These are phyloP conservation scores for Themeda triandra DNA, from an alignment of 176 grass and related monocot genomes.

Conservation along the genomic window DNA sequence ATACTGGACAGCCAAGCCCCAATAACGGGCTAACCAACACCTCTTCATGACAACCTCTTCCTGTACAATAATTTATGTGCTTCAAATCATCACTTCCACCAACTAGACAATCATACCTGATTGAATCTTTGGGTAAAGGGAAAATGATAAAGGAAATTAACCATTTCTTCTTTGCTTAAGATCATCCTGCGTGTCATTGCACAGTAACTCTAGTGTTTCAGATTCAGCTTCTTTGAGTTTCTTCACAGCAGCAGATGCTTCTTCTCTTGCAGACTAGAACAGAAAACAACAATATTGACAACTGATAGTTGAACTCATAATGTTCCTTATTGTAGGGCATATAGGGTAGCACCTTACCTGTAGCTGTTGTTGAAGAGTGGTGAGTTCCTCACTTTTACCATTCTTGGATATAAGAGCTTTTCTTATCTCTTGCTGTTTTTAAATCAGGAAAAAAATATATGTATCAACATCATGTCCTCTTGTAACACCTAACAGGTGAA, in stretches of 20 bases:
- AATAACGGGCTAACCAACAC: slow-evolving; percentile 96
- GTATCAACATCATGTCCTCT: slow-evolving; percentile 7
- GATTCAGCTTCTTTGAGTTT: slow-evolving; percentile 75
- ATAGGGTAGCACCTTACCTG: slow-evolving; percentile 49
- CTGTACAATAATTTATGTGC: slow-evolving; percentile 32
- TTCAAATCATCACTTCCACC: slow-evolving; percentile 17
- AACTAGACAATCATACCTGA: background rate
- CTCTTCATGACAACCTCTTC: slow-evolving; percentile 93
- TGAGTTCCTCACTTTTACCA: slow-evolving; percentile 67
- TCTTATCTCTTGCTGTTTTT: slow-evolving; percentile 80
- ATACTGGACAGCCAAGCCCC: slow-evolving; percentile 83
- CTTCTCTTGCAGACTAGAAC: slow-evolving; percentile 64
- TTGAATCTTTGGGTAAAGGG: background rate
- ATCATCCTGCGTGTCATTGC: slow-evolving; percentile 86
- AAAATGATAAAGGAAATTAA: slow-evolving; percentile 16
- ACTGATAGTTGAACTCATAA: slow-evolving; percentile 8
- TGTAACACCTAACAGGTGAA: slow-evolving; percentile 10
- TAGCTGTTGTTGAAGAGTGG: slow-evolving; percentile 65
- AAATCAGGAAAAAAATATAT: slow-evolving; percentile 18
- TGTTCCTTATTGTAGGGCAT: background rate
- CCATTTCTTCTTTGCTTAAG: slow-evolving; percentile 92
- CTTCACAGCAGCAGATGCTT: slow-evolving; percentile 33
- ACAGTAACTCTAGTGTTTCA: slow-evolving; percentile 63
- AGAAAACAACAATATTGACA: slow-evolving; percentile 23
- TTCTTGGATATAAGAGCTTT: slow-evolving; percentile 70